Base-by-base conservation (phyloP, 306 rosid species). In the Citrullus colocynthis region DNA sequence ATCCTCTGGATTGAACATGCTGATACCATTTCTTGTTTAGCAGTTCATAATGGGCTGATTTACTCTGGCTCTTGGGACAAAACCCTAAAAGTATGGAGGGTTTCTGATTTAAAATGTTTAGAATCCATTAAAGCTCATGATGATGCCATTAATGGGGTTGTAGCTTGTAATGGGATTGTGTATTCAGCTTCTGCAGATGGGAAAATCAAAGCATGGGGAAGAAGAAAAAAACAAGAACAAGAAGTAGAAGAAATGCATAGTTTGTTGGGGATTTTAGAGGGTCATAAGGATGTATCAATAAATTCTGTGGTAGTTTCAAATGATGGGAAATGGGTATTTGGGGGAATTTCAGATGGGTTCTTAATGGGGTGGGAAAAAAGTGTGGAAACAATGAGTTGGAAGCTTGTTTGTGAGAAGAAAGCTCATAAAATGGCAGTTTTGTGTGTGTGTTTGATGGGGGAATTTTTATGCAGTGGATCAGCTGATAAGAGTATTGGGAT, bases 171-270 rank as follows among this genome's bases (percentile, higher is more conserved):
- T 63, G 96, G 96, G 75, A 24, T 88, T 44, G 92, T 95, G 55
- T 95, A 87, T 84, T 95, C 97, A n/a, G 92, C 98, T 84, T 95
- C 98, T 1, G 98, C 98, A 0, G 98, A 95, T 83, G 97, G 98
- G 4, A 95, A 90, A 66, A 89, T 95, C 65, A 95, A 92, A 30
- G 97, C 92, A 73, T 94, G 98, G 98, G 91, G 81, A 24, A 86
- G 81, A 54, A 90, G 81, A 21, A 79, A 83, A 69, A 8, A 69
- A 69, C 6, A 66, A 39, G 30, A 66, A 65, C 7, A 16, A 17
- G 12, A 41, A 66, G 4, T 18, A 7, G 56, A 20, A 65, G 69
- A 10, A 55, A 75, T 80, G 9, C 98, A 94, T 80, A 57, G n/a
- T 52, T 76, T 92, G 77, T 87, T 83, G 78, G 96, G 88, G 18